Percentiles rank a stretch among this genome's conserved stretches.
phyloP scores from a whole-genome alignment of 2,329 filamentous ascomycete species.

The Pseudogymnoascus sp. region DNA sequence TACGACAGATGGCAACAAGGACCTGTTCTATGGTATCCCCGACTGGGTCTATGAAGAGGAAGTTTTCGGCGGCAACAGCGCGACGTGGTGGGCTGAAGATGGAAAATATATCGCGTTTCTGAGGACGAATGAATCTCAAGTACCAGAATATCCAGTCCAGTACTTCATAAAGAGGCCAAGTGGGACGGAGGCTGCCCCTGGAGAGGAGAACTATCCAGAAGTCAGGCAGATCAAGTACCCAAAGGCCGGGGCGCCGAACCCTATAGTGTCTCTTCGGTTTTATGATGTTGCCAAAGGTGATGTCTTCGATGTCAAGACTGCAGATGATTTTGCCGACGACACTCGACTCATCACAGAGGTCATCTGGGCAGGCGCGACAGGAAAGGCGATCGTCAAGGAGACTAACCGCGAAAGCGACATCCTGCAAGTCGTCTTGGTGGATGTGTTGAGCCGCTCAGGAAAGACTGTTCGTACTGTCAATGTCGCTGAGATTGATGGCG shows the following conservation, averaged over 20 bases:
- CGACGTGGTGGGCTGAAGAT: slow-evolving; percentile 92
- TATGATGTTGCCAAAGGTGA: slow-evolving; percentile 75
- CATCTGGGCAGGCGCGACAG: slow-evolving; percentile 69
- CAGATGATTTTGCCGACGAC: slow-evolving; percentile 69
- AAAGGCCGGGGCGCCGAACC: slow-evolving; percentile 90
- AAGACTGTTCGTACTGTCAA: slow-evolving; percentile 74
- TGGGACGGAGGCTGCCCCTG: slow-evolving; percentile 56
- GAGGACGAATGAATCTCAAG: slow-evolving; percentile 84
- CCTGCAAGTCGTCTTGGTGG: slow-evolving; percentile 79
- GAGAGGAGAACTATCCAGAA: slow-evolving; percentile 85
- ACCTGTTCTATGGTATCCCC: slow-evolving; percentile 91
- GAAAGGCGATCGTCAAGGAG: slow-evolving; percentile 77
- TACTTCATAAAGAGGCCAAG: slow-evolving; percentile 88
- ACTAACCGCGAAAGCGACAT: slow-evolving; percentile 91
- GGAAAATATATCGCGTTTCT: slow-evolving; percentile 87
- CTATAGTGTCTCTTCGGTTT: slow-evolving; percentile 78
- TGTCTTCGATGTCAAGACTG: slow-evolving; percentile 70
- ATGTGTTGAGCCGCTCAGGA: slow-evolving; percentile 65
- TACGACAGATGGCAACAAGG: slow-evolving; percentile 75
- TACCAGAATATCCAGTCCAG: slow-evolving; percentile 86
- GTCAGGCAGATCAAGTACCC: slow-evolving; percentile 92
- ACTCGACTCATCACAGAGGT: slow-evolving; percentile 89
- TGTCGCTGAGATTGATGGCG: slow-evolving; percentile 78
- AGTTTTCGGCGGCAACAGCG: slow-evolving; percentile 70
- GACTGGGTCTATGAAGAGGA: slow-evolving; percentile 95